Evolutionary conservation across 805 yeast genomes (phyloP), one percentile per base, ranked within the genome.

Genomic region (Candida verbasci): DNA sequence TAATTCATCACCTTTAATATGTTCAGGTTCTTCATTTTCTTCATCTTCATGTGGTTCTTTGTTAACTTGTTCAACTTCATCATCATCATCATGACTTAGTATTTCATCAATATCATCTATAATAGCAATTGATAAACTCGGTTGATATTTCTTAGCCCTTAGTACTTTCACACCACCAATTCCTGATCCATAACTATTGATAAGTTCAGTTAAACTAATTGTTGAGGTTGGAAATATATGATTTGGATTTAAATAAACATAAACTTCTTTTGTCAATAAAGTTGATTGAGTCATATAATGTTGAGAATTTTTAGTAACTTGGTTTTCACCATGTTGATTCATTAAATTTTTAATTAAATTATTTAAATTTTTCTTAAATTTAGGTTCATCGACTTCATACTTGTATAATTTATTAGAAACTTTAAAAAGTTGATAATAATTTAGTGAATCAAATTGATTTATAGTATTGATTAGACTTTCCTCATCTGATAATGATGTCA

Each of bases 331-430:
- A 37, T 62, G 62, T 44, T 66, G 68, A 20, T 40, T 46, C 38
- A 53, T 42, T 17, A 65, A 61, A 16, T 49, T 39, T 39, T 60
- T 65, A 16, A 65, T 44, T 11, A 58, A 38, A 29, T 60, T 53
- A 3, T 51, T 34, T 11, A 56, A 40, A 9, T 53, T 41, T 41
- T 64, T 65, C 7, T 83, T 73, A 31, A 89, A 64, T 44, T 80
- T 81, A 12, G 65, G 64, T 54, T 93, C 99, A 9, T 81, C 78
- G 4, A 87, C 76, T 55, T 93, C 98, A 50, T 87, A 85, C 32
- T 85, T 76, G 60, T 93, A 93, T 47, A 79, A 74, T 43, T 85
- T 82, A 37, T 53, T 48, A 23, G 82, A 72, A 0, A 80, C 75
- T 49, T 82, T 81, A 42, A 80, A 60, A 30, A 93, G 55, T 53